These are phyloP conservation scores for Craterostigma plantagineum DNA, from an alignment of 257 asterid species.

Conservation along the genomic window DNA sequence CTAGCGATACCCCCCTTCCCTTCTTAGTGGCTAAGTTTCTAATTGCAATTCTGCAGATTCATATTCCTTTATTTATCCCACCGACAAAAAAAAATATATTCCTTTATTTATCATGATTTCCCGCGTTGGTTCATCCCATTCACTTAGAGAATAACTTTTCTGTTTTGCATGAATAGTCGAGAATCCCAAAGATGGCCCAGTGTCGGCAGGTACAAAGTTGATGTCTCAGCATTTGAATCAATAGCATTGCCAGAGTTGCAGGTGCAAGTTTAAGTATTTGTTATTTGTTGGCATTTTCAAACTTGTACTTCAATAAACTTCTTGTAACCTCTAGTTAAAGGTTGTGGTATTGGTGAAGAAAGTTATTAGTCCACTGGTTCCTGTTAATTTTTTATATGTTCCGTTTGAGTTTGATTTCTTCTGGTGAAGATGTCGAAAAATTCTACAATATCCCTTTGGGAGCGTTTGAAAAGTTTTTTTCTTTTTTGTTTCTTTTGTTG, in stretches of 20 bases:
- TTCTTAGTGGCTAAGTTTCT: too few species aligned
- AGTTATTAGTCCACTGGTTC: too few species aligned
- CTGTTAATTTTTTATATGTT: too few species aligned
- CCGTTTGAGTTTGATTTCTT: too few species aligned
- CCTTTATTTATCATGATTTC: not conserved
- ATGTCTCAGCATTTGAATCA: conserved; percentile 70
- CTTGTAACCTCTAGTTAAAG: too few species aligned
- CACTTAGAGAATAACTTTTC: conserved; percentile 10
- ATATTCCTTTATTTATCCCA: not conserved
- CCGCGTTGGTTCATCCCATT: not conserved
- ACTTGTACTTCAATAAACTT: not conserved
- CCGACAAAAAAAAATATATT: too few species aligned
- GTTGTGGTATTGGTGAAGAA: too few species aligned
- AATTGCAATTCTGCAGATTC: not conserved
- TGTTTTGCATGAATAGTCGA: conserved; percentile 18
- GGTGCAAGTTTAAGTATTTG: conserved; percentile 27
- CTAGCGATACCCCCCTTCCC: too few species aligned
- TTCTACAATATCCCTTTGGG: too few species aligned
- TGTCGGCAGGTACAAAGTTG: conserved; percentile 80
- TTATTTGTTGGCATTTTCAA: conserved; percentile 1
- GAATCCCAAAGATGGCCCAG: conserved; percentile 75
- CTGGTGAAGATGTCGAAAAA: too few species aligned
- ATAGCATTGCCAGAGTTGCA: conserved; percentile 74
- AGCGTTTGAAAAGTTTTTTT: too few species aligned
- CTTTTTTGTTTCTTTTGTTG: too few species aligned